Evolutionary conservation across 2,329 filamentous ascomycete species (phyloP).

Genomic region (Ilyonectria mors-panacis): DNA sequence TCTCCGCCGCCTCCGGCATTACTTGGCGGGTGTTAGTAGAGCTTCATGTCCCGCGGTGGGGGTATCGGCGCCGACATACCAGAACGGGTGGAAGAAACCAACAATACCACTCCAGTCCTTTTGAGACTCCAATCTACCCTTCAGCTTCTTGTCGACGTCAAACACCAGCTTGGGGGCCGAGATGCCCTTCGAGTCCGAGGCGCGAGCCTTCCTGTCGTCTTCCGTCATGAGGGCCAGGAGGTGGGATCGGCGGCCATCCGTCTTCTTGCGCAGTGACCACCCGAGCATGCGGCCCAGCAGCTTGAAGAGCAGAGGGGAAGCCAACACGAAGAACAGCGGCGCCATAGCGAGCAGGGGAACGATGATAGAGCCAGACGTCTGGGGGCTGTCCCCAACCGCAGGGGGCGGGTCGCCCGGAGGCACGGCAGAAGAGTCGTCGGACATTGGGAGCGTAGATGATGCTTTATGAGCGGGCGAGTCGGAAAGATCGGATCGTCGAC

Average conservation of each 20-base stretch:
- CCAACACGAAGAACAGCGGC: conserved; percentile 40
- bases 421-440: conserved; percentile 15
- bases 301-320: conserved; percentile 44
- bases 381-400: not conserved
- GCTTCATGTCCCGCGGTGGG: conserved; percentile 6
- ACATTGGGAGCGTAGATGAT: conserved; percentile 17
- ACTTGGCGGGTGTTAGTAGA: conserved; percentile 60
- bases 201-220: conserved; percentile 59
- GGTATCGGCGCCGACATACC: conserved; percentile 66
- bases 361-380: conserved; percentile 22
- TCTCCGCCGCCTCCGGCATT: conserved; percentile 98
- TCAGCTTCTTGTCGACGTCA: conserved; percentile 55
- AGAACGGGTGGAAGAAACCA: conserved; percentile 98
- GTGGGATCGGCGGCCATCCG: conserved; percentile 71
- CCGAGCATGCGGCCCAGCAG: conserved; percentile 65
- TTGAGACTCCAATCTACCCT: conserved; percentile 52
- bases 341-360: conserved; percentile 31
- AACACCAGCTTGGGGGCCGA: conserved; percentile 75
- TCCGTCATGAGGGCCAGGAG: conserved; percentile 68
- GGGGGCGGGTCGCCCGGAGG: conserved; percentile 23
- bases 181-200: conserved; percentile 52
- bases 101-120: conserved; percentile 86
- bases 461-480: conserved; percentile 5
- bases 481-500: conserved; percentile 7
- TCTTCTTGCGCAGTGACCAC: conserved; percentile 74